Evolutionary conservation across 805 yeast genomes (phyloP).

Genomic region (Monosporozyma solicola): DNA sequence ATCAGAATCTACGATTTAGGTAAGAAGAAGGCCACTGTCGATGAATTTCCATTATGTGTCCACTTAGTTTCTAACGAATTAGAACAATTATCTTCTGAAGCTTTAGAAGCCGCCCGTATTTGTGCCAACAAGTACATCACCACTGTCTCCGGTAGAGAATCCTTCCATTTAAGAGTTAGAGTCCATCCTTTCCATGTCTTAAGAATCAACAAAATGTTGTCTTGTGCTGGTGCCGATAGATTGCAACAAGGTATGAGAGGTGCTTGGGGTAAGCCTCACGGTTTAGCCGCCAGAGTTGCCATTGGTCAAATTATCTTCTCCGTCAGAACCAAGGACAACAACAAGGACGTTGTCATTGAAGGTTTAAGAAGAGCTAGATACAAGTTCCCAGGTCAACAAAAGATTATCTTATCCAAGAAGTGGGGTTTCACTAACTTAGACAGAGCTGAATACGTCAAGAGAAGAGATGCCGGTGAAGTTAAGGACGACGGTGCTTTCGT

Average conservation of each 20-base stretch:
- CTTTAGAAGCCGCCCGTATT: slow-evolving; percentile 99
- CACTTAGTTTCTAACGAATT: slow-evolving; percentile 98
- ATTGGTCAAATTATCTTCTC: slow-evolving; percentile 98
- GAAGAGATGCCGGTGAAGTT: slow-evolving; percentile 96
- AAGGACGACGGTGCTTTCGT: slow-evolving; percentile 99
- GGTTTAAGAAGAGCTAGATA: slow-evolving; percentile 99
- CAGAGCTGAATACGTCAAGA: slow-evolving; percentile 93
- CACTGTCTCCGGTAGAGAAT: slow-evolving; percentile 95
- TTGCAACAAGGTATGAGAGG: slow-evolving; percentile 99
- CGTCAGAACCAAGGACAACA: slow-evolving; percentile 95
- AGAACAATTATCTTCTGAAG: slow-evolving; percentile 99
- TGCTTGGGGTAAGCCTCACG: slow-evolving; percentile 99
- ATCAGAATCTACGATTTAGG: slow-evolving; percentile 98
- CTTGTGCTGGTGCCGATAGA: slow-evolving; percentile 99
- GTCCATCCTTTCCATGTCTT: slow-evolving; percentile 99
- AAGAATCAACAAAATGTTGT: slow-evolving; percentile 99
- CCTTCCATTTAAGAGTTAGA: slow-evolving; percentile 99
- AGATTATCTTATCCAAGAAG: slow-evolving; percentile 97
- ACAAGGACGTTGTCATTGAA: slow-evolving; percentile 96
- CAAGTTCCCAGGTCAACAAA: slow-evolving; percentile 99
- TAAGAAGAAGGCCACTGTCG: slow-evolving; percentile 99
- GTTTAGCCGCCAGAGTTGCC: slow-evolving; percentile 98
- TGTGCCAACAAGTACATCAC: slow-evolving; percentile 99
- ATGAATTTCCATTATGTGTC: slow-evolving; percentile 98
- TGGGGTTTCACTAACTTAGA: slow-evolving; percentile 99